Evolutionary conservation across 441 rosid genomes (phyloP), one percentile per base, ranked within the genome.

Genomic region (Pelargonium citronellum): DNA sequence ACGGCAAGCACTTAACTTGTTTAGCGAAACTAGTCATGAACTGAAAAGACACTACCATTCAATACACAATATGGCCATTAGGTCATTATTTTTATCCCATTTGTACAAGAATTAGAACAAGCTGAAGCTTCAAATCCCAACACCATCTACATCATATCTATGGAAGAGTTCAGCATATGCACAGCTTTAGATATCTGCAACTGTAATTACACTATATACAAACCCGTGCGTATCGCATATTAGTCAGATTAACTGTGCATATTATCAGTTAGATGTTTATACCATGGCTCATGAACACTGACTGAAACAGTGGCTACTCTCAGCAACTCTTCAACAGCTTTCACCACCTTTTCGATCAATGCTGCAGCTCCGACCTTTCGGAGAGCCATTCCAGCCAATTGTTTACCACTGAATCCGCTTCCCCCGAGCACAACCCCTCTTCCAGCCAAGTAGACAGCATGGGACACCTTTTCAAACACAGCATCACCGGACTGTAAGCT

Each of bases 401-500:
- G 86, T 71, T 79, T 89, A 24, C 95, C 91, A 37, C 58, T 67
- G 17, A 79, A 67, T 4, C 88, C 88, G n/a, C 83, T 84, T 27
- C 95, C 97, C 7, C 84, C 87, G 5, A 95, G 80, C 58, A 92
- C 81, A 47, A 86, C 80, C 68, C 95, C 97, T 75, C 98, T 83
- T 11, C 75, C 78, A 13, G 91, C 92, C 73, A 83, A 71, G 74
- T 95, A 86, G 11, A 95, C 80, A 57, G 97, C 87, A 7, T 67
- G 80, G 49, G 91, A 86, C 30, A 95, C 92, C 84, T 83, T 92
- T 64, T 83, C 88, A 62, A 90, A 95, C 67, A 95, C 83, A 5
- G 90, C 83, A 77, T 92, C 95, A 37, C 96, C 93, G 22, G 88
- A 90, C 71, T 79, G 90, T 80, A 95, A 80, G 79, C 96, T 89